phyloP scores from a whole-genome alignment of 495 filamentous ascomycete genomes.

The Recurvomyces mirabilis region DNA sequence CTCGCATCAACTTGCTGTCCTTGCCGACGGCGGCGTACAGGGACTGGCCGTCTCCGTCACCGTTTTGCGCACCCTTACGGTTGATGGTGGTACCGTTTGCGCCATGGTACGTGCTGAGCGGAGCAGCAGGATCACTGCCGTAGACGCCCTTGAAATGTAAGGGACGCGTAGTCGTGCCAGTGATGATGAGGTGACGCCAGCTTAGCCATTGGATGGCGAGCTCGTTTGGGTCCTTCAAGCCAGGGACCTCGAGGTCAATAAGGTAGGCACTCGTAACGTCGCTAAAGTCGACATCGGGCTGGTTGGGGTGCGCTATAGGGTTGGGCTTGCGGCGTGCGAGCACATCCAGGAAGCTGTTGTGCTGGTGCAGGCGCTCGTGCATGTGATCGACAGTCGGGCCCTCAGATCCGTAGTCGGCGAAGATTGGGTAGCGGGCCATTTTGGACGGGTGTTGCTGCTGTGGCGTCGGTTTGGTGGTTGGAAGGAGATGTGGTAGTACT shows the following conservation, averaged over 20 bases:
- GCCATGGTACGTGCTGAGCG: too few species aligned
- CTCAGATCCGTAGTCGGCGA: too few species aligned
- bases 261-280: neutral
- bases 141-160: neutral
- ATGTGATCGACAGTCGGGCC: conserved; percentile 1
- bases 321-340: neutral
- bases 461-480: too few species aligned
- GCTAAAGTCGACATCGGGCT: conserved; percentile 6
- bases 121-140: neutral
- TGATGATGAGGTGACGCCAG: neutral
- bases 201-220: neutral
- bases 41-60: neutral
- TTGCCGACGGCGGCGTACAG: neutral
- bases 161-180: neutral
- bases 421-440: too few species aligned
- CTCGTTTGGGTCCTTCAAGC: neutral
- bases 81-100: too few species aligned
- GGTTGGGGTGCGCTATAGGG: conserved; percentile 1
- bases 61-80: neutral
- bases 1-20: neutral
- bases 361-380: conserved; percentile 1
- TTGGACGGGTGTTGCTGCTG: too few species aligned
- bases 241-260: conserved; percentile 5
- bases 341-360: neutral
- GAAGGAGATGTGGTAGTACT: too few species aligned